A percentile compares a stretch with the other conserved stretches of the same genome.
Conservation (phyloP, 2,329 filamentous ascomycete species). For the Monosporascus sp. region DNA sequence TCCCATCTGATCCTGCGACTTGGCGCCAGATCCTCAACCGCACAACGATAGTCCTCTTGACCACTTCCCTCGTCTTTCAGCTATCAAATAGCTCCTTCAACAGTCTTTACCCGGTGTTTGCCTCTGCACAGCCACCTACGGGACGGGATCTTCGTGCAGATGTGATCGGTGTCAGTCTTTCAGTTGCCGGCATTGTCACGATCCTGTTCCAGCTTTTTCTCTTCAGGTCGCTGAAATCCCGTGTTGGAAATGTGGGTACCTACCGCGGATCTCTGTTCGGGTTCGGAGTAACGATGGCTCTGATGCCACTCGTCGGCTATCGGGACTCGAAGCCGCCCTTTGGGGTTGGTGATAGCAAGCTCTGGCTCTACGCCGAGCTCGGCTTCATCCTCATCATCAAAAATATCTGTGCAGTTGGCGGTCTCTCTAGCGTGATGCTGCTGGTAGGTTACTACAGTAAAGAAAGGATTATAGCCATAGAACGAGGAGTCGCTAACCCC, state of each 20-base stretch:
- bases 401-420: conserved; percentile 84
- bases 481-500: background rate
- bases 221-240: conserved; percentile 73
- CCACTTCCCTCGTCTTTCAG: conserved; percentile 89
- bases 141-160: conserved; percentile 71
- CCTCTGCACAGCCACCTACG: conserved; percentile 65
- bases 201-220: conserved; percentile 86
- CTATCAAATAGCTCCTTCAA: conserved; percentile 94
- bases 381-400: conserved; percentile 77
- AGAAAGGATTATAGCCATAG: conserved; percentile 27
- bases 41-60: conserved; percentile 75
- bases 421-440: conserved; percentile 81
- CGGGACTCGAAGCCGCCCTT: conserved; percentile 52
- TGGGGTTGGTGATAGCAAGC: conserved; percentile 56
- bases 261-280: conserved; percentile 76
- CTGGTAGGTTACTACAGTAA: conserved; percentile 53
- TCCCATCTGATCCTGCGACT: conserved; percentile 41
- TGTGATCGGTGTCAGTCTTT: conserved; percentile 80
- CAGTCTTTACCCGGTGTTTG: conserved; percentile 90
- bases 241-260: conserved; percentile 77
- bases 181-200: conserved; percentile 76
- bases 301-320: conserved; percentile 90
- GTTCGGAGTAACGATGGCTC: conserved; percentile 73
- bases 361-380: conserved; percentile 76
- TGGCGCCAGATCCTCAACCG: conserved; percentile 64